A percentile compares a stretch with the other conserved stretches of the same genome.
These are phyloP conservation scores for Ganoderma sp. DNA, from an alignment of 1,284 basidiomycete species.

Conservation along the genomic window DNA sequence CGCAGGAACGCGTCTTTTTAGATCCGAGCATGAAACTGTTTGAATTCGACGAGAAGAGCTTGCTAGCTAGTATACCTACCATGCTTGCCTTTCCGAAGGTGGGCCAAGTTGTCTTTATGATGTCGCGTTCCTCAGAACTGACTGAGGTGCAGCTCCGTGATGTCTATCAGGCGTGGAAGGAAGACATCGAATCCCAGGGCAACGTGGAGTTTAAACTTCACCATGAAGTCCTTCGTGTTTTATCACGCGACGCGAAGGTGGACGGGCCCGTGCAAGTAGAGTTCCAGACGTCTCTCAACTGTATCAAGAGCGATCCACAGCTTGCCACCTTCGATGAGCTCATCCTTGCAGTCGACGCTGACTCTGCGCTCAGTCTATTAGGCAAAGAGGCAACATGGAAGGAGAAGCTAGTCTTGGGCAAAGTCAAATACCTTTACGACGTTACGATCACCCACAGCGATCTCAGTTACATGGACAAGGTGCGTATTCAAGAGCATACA, in stretches of 20 bases:
- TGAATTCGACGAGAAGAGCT: conserved; percentile 41
- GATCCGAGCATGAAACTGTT: conserved; percentile 61
- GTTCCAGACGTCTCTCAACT: conserved; percentile 31
- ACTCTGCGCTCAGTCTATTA: conserved; percentile 61
- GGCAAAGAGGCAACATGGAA: conserved; percentile 60
- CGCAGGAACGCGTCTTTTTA: conserved; percentile 59
- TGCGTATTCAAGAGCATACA: conserved; percentile 25
- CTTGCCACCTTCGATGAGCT: conserved; percentile 66
- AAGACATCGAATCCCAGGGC: conserved; percentile 47
- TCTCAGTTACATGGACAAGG: conserved; percentile 60
- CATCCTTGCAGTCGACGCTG: conserved; percentile 64
- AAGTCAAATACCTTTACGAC: conserved; percentile 62
- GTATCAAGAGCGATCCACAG: conserved; percentile 35
- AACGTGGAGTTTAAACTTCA: conserved; percentile 50
- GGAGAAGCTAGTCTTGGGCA: conserved; percentile 64
- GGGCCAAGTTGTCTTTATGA: conserved; percentile 1
- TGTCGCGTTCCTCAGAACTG: not conserved
- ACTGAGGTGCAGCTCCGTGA: conserved; percentile 44
- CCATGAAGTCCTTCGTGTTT: conserved; percentile 50
- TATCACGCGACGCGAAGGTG: conserved; percentile 34
- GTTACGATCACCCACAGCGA: conserved; percentile 66
- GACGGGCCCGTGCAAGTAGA: conserved; percentile 38
- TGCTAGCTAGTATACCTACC: conserved; percentile 42
- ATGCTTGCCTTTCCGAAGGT: conserved; percentile 45
- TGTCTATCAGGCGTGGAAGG: conserved; percentile 55